Evolutionary conservation across 108 stramenopile species (phyloP).

Genomic region (Pelagomonas calceolata): DNA sequence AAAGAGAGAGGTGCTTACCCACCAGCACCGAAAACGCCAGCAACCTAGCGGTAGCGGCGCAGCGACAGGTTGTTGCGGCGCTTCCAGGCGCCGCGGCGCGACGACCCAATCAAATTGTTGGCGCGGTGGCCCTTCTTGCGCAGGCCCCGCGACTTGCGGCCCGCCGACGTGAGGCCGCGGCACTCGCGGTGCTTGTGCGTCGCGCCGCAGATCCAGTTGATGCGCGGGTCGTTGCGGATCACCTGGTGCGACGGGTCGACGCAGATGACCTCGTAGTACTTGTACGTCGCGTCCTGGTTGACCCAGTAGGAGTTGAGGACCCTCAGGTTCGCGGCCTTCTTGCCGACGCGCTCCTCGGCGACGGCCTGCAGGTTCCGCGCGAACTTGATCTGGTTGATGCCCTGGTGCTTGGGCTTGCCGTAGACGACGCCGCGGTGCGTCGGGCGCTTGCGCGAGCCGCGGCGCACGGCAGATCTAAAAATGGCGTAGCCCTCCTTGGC

Average conservation of each 20-base stretch:
- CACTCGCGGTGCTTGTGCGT: constrained; percentile 99
- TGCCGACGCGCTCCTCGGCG: constrained; percentile 98
- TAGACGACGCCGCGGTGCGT: constrained; percentile 99
- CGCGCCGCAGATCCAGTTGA: constrained; percentile 98
- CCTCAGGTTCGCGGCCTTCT: constrained; percentile 85
- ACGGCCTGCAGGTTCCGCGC: constrained; percentile 90
- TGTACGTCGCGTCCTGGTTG: constrained; percentile 99
- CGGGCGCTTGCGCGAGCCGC: constrained; percentile 98
- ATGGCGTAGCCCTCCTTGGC: constrained; percentile 99
- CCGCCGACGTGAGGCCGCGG: constrained; percentile 97
- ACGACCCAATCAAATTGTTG: constrained; percentile 92
- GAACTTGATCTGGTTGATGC: constrained; percentile 98
- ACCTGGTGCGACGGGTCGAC: constrained; percentile 90
- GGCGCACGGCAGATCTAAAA: constrained; percentile 95
- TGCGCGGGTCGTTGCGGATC: constrained; percentile 97
- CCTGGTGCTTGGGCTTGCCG: constrained; percentile 99
- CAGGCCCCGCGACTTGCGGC: constrained; percentile 90
- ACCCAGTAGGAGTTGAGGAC: constrained; percentile 99
- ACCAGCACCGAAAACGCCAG: too few relatives aligned
- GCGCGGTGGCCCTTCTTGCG: constrained; percentile 98
- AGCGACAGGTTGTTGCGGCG: constrained; percentile 85
- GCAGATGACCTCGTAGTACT: constrained; percentile 98
- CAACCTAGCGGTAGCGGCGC: constrained; percentile 89
- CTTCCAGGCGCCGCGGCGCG: constrained; percentile 85
- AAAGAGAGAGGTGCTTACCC: too few relatives aligned